Evolutionary conservation across 441 rosid genomes (phyloP).

Genomic region (Erysimum pusillum): DNA sequence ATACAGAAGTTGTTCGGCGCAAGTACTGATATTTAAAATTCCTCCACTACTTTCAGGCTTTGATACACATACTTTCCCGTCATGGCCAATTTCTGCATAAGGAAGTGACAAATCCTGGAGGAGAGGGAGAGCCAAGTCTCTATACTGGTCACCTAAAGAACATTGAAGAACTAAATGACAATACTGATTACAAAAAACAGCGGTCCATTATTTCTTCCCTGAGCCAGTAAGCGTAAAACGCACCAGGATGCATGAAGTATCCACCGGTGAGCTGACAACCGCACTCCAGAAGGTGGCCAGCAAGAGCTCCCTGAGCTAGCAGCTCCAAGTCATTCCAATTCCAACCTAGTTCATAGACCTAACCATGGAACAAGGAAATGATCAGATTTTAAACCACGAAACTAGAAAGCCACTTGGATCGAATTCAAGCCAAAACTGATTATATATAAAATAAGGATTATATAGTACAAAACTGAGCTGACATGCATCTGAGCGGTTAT

Average conservation of each 20-base stretch:
- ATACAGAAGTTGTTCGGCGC: constrained; percentile 91
- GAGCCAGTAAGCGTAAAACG: constrained; percentile 34
- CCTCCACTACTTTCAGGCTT: constrained; percentile 87
- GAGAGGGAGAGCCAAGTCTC: constrained; percentile 62
- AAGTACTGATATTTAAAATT: constrained; percentile 69
- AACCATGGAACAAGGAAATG: constrained; percentile 37
- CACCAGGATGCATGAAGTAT: constrained; percentile 98
- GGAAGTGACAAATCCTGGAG: constrained; percentile 87
- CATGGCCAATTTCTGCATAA: constrained; percentile 73
- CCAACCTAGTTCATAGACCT: constrained; percentile 97
- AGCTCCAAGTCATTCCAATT: constrained; percentile 81
- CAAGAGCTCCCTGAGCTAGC: constrained; percentile 89
- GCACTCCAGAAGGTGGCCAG: constrained; percentile 93
- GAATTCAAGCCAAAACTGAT: constrained; percentile 1
- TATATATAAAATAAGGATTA: neutral
- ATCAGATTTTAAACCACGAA: constrained; percentile 17
- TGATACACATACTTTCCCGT: constrained; percentile 67
- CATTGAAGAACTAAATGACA: constrained; percentile 20
- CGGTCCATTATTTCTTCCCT: neutral
- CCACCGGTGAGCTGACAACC: constrained; percentile 98
- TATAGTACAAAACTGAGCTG: constrained; percentile 10
- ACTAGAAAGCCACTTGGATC: constrained; percentile 9
- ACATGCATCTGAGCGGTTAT: neutral
- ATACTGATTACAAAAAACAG: constrained; percentile 8
- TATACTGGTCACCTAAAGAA: constrained; percentile 71